Base-by-base conservation (phyloP, 768 basidiomycete genomes). In the Leccinum uliginosum region DNA sequence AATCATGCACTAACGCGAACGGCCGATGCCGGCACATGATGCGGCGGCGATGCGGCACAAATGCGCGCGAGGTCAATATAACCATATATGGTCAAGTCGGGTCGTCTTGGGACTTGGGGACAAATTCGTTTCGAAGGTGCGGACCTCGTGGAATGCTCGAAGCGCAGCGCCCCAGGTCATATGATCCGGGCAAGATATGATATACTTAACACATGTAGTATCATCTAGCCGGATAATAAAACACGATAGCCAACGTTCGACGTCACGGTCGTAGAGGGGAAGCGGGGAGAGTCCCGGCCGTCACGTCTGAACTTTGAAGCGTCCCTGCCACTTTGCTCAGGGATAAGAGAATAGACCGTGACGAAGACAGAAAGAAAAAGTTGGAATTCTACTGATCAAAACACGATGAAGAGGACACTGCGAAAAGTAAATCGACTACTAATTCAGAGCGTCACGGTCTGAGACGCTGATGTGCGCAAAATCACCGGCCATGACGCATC, bases 61-160 rank as follows among this genome's bases (percentile, higher is more conserved):
- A 6, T 35, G 49, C 12, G 44, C 19, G 44, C 44, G 44, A 45
- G 21, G 23, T 55, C 53, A 66, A 64, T 70, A 47, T 68, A 62
- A 19, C 69, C 65, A 43, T 59, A 59, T 70, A 46, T 58, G 60
- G 68, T 14, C 51, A 27, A n/a, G 29, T 48, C 35, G 35, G 44
- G 54, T 46, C n/a, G n/a, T n/a, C n/a, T n/a, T n/a, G n/a, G n/a
- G n/a, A n/a, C n/a, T n/a, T 40, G n/a, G 4, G 30, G 40, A 6
- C 40, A 43, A 43, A 43, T 43, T 43, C 11, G 40, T 43, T 43
- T 43, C 19, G 40, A 43, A 43, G n/a, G n/a, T 40, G 10, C 38
- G 14, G 59, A 50, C 70, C 68, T 66, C 69, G 59, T 72, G 69
- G 68, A 65, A 65, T 56, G 53, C 62, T 62, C 64, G 54, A 70